These are phyloP conservation scores for Lathyrus aphaca DNA, from an alignment of 306 rosid genomes.

Conservation along the genomic window DNA sequence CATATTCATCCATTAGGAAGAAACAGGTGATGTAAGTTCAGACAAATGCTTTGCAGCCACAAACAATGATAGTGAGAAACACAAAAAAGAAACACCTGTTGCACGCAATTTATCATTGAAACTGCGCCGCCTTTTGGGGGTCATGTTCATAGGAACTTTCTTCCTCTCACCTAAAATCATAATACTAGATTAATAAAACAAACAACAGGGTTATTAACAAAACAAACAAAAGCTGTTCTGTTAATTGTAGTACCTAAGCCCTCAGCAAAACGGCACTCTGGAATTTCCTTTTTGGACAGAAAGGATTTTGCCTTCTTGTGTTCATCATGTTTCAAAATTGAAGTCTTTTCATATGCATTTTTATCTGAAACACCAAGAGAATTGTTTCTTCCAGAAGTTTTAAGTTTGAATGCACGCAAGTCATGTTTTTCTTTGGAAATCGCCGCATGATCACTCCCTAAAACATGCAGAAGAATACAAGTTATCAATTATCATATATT, in stretches of 20 bases:
- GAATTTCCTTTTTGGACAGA: constrained; percentile 24
- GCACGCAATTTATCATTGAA: constrained; percentile 33
- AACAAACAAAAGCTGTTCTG: constrained; percentile 22
- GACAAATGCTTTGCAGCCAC: neutral
- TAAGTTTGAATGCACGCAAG: constrained; percentile 37
- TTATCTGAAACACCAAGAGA: constrained; percentile 32
- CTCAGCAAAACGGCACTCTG: constrained; percentile 38
- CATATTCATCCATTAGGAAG: constrained; percentile 6
- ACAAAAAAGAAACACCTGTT: constrained; percentile 7
- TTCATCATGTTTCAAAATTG: constrained; percentile 26
- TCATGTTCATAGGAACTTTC: neutral
- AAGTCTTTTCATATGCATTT: constrained; percentile 26
- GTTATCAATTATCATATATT: no score
- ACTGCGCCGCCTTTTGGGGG: constrained; percentile 33
- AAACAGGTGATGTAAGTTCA: neutral
- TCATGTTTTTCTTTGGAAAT: neutral
- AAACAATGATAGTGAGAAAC: neutral
- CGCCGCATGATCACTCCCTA: neutral
- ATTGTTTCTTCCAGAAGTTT: constrained; percentile 32
- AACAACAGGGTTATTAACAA: neutral
- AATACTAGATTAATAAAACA: neutral
- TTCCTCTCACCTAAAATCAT: constrained; percentile 43
- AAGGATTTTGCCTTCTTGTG: constrained; percentile 19
- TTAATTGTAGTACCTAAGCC: constrained; percentile 47
- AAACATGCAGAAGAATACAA: neutral